Evolutionary conservation across 1,284 basidiomycete genomes (phyloP).

Genomic region (Trametes versicolor): DNA sequence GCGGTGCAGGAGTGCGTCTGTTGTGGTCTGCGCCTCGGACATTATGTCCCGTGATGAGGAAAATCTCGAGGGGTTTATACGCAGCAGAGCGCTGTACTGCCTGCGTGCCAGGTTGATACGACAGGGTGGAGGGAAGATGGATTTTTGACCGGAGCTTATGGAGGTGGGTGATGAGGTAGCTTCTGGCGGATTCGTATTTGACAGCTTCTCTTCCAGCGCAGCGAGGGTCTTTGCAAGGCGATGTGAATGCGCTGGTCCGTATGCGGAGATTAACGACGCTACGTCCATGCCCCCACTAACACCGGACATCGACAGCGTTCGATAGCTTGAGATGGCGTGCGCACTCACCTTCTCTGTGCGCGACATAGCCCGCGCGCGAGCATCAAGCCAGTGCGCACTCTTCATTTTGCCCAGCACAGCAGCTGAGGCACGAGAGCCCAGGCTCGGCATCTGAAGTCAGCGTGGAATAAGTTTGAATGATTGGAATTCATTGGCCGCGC

Average conservation of each 20-base stretch:
- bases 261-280: neutral
- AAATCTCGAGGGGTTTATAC: too few species aligned
- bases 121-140: too few species aligned
- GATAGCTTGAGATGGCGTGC: neutral
- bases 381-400: neutral
- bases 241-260: neutral
- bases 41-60: neutral
- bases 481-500: neutral
- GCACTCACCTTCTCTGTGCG: neutral
- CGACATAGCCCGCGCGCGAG: neutral
- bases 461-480: neutral
- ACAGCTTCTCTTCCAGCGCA: too few species aligned
- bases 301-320: neutral
- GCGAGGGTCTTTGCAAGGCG: neutral
- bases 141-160: neutral
- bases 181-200: too few species aligned
- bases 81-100: neutral
- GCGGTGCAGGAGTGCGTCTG: too few species aligned
- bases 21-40: too few species aligned
- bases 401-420: constrained; percentile 6
- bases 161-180: too few species aligned
- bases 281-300: neutral
- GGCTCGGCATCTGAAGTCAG: neutral
- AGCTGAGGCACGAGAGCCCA: neutral
- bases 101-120: neutral